phyloP scores from a whole-genome alignment of 345 rosid species.

The Aquilaria malaccensis region DNA sequence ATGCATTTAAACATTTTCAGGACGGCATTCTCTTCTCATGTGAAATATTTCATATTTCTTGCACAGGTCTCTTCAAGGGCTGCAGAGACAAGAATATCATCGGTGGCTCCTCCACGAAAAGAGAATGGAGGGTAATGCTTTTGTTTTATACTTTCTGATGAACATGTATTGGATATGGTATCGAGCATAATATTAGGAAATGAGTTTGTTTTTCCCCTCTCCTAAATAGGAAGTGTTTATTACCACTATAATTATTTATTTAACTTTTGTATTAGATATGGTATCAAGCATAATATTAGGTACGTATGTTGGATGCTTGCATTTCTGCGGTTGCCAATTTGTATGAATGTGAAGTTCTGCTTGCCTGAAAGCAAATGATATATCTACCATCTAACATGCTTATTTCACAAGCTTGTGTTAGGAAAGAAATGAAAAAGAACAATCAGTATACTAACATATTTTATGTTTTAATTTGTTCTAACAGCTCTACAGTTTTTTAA shows the following conservation, averaged over 20 bases:
- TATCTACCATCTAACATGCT: too few species aligned
- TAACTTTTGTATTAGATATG: not conserved
- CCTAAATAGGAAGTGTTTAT: too few species aligned
- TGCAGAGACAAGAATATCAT: conserved; percentile 30
- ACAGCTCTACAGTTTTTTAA: too few species aligned
- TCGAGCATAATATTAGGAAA: not conserved
- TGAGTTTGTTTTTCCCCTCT: too few species aligned
- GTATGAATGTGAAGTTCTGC: too few species aligned
- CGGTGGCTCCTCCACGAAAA: conserved; percentile 27
- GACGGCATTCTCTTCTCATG: not conserved
- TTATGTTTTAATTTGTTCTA: too few species aligned
- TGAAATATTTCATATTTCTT: conserved; percentile 7
- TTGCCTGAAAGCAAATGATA: too few species aligned
- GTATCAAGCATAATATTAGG: not conserved
- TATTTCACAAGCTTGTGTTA: too few species aligned
- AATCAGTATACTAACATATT: too few species aligned
- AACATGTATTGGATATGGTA: conserved; percentile 1
- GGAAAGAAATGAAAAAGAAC: too few species aligned
- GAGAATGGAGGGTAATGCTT: conserved; percentile 62
- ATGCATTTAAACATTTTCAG: not conserved
- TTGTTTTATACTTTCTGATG: conserved; percentile 2
- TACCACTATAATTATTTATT: not conserved
- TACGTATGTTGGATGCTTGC: not conserved
- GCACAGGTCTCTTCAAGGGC: conserved; percentile 36
- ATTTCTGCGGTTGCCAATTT: not conserved